Evolutionary conservation across 106 monocot species (phyloP), one percentile per base, ranked within the genome.

Genomic region (Allium cepa): DNA sequence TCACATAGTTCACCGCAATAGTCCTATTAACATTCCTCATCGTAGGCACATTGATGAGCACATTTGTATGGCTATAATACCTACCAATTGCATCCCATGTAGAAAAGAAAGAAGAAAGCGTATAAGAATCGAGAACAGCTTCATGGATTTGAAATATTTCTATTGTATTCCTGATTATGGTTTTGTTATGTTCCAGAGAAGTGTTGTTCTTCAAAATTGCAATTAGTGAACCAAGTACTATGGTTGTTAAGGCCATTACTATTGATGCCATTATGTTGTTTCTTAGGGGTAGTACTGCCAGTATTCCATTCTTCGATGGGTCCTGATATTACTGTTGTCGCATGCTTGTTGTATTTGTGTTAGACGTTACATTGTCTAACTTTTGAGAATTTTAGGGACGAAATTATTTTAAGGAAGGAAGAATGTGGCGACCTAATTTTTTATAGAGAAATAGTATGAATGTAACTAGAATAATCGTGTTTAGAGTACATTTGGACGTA

Each of bases 211-310:
- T 90, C 10, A 94, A 80, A 4, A 78, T 82, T 27, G 78, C 82
- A 59, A 90, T 80, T 53, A 85, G 36, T 5, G 94, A 90, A 77
- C 72, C 53, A 26, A 94, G 87, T 73, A 74, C 85, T 82, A 90
- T 84, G 57, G 82, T 76, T 8, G 76, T 82, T 6, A 82, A 74
- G 8, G 90, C 90, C 56, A 94, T 72, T 7, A 94, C 64, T 3
- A 87, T 85, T 50, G 90, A 87, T 46, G 88, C 90, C 94, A 94
- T 87, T 28, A 94, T 87, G 82, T 82, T 90, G 90, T 94, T 90
- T 45, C 87, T 18, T 45, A 94, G 64, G 1, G 82, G 87, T 55
- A 90, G 94, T 59, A 94, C 90, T 4, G 94, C 86, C 52, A 87
- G 69, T 10, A 88, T 67, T 7, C 82, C 92, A 57, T 76, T 82